Evolutionary conservation across 2,329 filamentous ascomycete genomes (phyloP).

Genomic region (Aspergillus sp.): DNA sequence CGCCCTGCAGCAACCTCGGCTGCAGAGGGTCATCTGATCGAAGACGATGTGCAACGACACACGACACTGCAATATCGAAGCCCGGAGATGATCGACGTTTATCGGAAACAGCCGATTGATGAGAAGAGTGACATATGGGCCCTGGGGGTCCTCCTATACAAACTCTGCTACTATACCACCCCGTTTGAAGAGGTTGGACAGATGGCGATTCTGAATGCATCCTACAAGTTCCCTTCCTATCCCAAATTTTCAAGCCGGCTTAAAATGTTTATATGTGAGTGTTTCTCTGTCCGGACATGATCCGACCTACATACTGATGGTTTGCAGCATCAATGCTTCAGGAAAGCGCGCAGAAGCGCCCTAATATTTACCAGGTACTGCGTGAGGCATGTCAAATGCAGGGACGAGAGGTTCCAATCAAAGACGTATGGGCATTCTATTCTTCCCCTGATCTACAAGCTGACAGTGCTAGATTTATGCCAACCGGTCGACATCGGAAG

Average conservation of each 20-base stretch:
- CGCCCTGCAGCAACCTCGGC: slow-evolving; percentile 81
- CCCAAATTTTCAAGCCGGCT: slow-evolving; percentile 86
- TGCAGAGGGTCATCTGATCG: slow-evolving; percentile 84
- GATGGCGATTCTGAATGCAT: slow-evolving; percentile 94
- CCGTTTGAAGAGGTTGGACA: slow-evolving; percentile 98
- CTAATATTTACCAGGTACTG: slow-evolving; percentile 92
- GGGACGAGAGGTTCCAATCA: slow-evolving; percentile 79
- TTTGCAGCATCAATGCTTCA: slow-evolving; percentile 74
- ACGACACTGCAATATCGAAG: slow-evolving; percentile 97
- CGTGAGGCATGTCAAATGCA: slow-evolving; percentile 87
- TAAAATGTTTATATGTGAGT: slow-evolving; percentile 83
- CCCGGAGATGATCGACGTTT: slow-evolving; percentile 98
- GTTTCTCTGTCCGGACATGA: neutral
- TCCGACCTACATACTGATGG: slow-evolving; percentile 17
- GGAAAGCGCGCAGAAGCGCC: slow-evolving; percentile 75
- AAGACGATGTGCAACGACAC: slow-evolving; percentile 95
- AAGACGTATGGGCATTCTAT: slow-evolving; percentile 65
- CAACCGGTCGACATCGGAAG: slow-evolving; percentile 63
- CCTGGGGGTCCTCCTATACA: slow-evolving; percentile 90
- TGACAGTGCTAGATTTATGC: slow-evolving; percentile 64
- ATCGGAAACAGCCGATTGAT: slow-evolving; percentile 91
- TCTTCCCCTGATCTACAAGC: neutral
- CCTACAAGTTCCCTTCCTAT: slow-evolving; percentile 85
- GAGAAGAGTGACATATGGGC: slow-evolving; percentile 99
- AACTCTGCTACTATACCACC: slow-evolving; percentile 98